A percentile compares a stretch with the other conserved stretches of the same genome.
phyloP scores from a whole-genome alignment of 805 yeast genomes.

The Sugiyamaella smithiae region DNA sequence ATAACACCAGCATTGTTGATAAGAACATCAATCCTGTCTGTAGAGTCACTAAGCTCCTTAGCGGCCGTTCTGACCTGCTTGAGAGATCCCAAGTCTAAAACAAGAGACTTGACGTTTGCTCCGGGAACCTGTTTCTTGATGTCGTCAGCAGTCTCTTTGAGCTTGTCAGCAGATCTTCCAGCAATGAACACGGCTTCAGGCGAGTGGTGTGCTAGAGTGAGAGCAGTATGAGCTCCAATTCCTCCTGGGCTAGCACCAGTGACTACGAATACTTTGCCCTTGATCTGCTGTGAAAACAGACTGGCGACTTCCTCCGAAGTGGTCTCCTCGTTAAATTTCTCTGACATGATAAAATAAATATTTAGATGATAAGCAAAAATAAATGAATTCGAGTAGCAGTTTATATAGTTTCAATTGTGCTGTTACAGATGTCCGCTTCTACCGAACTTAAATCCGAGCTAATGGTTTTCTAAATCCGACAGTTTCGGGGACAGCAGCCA shows the following conservation, averaged over 20 bases:
- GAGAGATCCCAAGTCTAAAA: slow-evolving; percentile 20
- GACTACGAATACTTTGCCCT: slow-evolving; percentile 11
- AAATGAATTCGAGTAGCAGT: no score
- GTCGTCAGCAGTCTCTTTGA: slow-evolving; percentile 12
- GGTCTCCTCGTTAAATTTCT: slow-evolving; percentile 4
- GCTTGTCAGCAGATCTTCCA: slow-evolving; percentile 8
- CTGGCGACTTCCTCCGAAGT: slow-evolving; percentile 12
- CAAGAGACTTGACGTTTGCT: slow-evolving; percentile 10
- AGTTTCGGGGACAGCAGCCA: no score
- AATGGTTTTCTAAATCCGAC: no score
- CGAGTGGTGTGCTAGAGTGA: slow-evolving; percentile 8
- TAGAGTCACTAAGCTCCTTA: slow-evolving; percentile 14
- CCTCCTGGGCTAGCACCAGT: slow-evolving; percentile 21
- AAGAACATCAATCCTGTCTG: slow-evolving; percentile 49
- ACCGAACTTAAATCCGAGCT: no score
- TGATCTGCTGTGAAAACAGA: slow-evolving; percentile 11
- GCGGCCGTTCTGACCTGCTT: slow-evolving; percentile 20
- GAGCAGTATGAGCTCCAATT: slow-evolving; percentile 19
- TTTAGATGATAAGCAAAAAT: no score
- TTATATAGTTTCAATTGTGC: no score
- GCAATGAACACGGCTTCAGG: slow-evolving; percentile 13
- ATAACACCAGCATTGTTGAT: slow-evolving; percentile 79
- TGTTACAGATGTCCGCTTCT: no score
- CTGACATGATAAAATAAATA: no score
- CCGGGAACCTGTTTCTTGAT: slow-evolving; percentile 12